Evolutionary conservation across 768 basidiomycete species (phyloP).

Genomic region (Galerina sulciceps): DNA sequence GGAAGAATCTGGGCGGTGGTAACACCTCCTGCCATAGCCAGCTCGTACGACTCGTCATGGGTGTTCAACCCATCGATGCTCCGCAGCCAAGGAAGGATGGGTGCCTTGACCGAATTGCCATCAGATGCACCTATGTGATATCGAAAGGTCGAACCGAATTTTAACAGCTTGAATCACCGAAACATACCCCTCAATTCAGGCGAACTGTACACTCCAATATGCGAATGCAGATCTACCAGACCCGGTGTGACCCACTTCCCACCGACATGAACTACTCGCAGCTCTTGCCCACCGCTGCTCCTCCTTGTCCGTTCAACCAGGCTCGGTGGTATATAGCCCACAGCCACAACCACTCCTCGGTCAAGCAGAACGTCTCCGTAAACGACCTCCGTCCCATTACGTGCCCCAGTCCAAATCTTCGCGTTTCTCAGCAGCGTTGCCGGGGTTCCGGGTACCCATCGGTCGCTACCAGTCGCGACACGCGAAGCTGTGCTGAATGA

Average conservation of each 20-base stretch:
- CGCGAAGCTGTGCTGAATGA: constrained; percentile 19
- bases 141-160: neutral
- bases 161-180: neutral
- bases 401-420: constrained; percentile 76
- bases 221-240: constrained; percentile 52
- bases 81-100: constrained; percentile 66
- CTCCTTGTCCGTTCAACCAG: constrained; percentile 18
- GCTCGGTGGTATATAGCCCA: constrained; percentile 45
- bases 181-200: constrained; percentile 35
- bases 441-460: constrained; percentile 56
- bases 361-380: constrained; percentile 66
- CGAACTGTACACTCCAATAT: constrained; percentile 40
- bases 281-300: constrained; percentile 7
- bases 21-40: constrained; percentile 69
- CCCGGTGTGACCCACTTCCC: constrained; percentile 64
- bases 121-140: constrained; percentile 49
- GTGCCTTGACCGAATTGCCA: constrained; percentile 55
- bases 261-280: constrained; percentile 53
- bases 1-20: constrained; percentile 80
- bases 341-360: constrained; percentile 61
- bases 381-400: constrained; percentile 58
- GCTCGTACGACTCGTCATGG: constrained; percentile 64
- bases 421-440: constrained; percentile 68
- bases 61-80: constrained; percentile 78
- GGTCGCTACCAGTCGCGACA: constrained; percentile 45